These are phyloP conservation scores for Nicotiana paniculata DNA, from an alignment of 257 asterid genomes.

Conservation along the genomic window DNA sequence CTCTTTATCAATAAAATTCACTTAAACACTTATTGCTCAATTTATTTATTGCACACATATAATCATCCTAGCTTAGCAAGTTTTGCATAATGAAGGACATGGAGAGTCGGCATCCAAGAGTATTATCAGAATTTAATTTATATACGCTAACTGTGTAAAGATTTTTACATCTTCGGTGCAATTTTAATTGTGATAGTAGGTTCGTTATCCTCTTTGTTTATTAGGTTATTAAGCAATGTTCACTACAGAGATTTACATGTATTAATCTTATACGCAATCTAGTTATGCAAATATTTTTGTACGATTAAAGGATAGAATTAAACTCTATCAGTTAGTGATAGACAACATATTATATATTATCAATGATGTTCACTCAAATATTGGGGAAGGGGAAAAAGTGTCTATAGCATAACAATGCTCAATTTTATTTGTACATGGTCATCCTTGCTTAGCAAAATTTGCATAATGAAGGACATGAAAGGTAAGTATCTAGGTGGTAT, in stretches of 20 bases:
- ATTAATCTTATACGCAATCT: background rate
- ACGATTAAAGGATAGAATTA: too few species aligned
- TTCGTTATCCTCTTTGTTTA: background rate
- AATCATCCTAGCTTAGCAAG: too few species aligned
- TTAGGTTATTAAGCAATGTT: background rate
- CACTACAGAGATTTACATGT: background rate
- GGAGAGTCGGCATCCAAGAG: too few species aligned
- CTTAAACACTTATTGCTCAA: too few species aligned
- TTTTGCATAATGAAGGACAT: too few species aligned
- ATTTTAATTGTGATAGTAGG: background rate
- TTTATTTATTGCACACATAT: too few species aligned
- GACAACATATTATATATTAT: background rate
- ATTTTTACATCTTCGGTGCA: background rate
- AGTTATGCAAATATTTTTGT: background rate
- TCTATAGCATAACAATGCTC: background rate
- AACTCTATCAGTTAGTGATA: background rate
- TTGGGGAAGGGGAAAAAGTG: background rate
- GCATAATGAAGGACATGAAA: background rate
- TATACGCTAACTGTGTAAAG: background rate
- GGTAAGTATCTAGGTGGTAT: background rate
- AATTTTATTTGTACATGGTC: background rate
- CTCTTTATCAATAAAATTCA: too few species aligned
- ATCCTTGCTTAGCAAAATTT: background rate
- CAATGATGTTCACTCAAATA: background rate
- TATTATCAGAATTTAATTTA: too few species aligned